phyloP scores from a whole-genome alignment of 768 basidiomycete genomes.

The Pleurotus platypus region DNA sequence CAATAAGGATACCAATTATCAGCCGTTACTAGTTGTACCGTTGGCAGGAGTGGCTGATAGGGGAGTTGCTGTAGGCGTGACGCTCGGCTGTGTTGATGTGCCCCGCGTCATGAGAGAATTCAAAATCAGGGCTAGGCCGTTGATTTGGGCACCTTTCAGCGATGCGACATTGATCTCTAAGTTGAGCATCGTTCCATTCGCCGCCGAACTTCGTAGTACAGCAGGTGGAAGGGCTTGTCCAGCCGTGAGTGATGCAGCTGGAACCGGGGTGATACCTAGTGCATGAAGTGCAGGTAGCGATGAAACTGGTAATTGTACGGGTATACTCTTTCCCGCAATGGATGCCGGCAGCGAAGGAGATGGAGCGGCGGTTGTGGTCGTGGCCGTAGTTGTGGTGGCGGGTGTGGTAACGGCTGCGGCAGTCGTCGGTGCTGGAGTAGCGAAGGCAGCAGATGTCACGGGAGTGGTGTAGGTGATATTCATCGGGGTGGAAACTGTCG shows the following conservation, averaged over 20 bases:
- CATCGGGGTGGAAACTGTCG: conserved; percentile 22
- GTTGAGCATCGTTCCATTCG: conserved; percentile 68
- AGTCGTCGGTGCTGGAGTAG: conserved; percentile 21
- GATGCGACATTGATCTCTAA: conserved; percentile 77
- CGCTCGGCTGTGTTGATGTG: neutral
- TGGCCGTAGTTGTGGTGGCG: neutral
- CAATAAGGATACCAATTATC: neutral
- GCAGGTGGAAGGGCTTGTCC: conserved; percentile 70
- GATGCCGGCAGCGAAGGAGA: conserved; percentile 22
- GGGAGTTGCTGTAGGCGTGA: neutral
- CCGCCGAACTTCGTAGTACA: conserved; percentile 68
- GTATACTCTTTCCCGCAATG: conserved; percentile 42
- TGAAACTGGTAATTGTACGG: conserved; percentile 69
- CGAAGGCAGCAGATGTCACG: conserved; percentile 19
- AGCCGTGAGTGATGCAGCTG: conserved; percentile 44
- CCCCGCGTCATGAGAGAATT: conserved; percentile 63
- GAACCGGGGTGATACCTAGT: conserved; percentile 71
- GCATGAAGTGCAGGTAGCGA: conserved; percentile 64
- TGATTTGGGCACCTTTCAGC: conserved; percentile 75
- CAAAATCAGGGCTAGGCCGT: conserved; percentile 64
- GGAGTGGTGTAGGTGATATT: conserved; percentile 24
- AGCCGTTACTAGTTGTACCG: neutral
- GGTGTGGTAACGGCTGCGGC: conserved; percentile 23
- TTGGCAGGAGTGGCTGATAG: neutral
- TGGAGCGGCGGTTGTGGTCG: conserved; percentile 21